Evolutionary conservation across 371 early-diverging fungal species (phyloP), one percentile per base, ranked within the genome.

Genomic region (Chytridiales sp.): DNA sequence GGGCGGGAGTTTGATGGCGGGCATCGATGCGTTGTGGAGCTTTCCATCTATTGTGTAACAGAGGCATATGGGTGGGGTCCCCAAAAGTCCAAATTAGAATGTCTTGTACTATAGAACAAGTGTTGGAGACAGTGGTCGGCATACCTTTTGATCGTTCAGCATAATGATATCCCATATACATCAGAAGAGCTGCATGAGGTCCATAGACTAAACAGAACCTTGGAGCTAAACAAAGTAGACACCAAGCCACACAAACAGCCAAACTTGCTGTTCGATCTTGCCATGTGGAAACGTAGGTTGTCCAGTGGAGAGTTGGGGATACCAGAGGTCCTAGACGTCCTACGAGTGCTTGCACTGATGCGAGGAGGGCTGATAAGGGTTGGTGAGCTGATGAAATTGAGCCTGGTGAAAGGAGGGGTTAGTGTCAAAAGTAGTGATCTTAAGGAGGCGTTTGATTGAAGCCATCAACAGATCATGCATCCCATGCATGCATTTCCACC

Each of bases 281-380:
- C 59, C 59, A 65, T 0, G 65, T 59, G 34, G 59, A 29, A 9
- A 59, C 49, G 34, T 53, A 59, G 36, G 59, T 52, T 21, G 42
- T 34, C 39, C 47, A 54, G 40, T 59, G 65, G 30, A 59, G 39
- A 13, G 19, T 19, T 0, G 65, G 65, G 4, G 44, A 29, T 47
- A 53, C 39, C 19, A 53, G 34, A 1, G 65, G 65, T 17, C 35
- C 27, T 3, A 65, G 49, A 13, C 65, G 42, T 30, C 47, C 46
- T 21, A 48, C 39, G 3, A 65, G 59, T n/a, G 54, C 44, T 36
- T 58, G 59, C 4, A 59, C 48, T 32, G 64, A 56, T 22, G 57
- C 43, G 24, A 63, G 57, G n/a, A 63, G 47, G 46, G 56, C 51
- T 6, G 51, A 51, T 13, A 51, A 38, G 4, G 51, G 51, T 21